These are phyloP conservation scores for Yarrowia galli DNA, from an alignment of 1,139 yeast genomes.

Conservation along the genomic window DNA sequence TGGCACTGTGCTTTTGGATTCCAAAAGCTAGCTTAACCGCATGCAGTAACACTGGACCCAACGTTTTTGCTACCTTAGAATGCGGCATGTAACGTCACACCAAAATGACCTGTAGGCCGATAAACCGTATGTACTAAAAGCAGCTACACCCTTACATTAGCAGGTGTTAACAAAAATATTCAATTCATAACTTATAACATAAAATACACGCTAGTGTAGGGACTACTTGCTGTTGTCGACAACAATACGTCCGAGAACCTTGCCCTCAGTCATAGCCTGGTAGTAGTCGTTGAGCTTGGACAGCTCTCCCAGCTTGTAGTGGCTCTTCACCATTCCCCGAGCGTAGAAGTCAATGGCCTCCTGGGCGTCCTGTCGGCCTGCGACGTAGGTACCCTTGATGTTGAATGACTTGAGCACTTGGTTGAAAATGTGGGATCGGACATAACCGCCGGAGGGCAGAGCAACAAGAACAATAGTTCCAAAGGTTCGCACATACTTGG, in stretches of 20 bases:
- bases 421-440: constrained; percentile 61
- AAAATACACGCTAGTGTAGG: background rate
- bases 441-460: constrained; percentile 68
- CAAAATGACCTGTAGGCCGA: too few relatives aligned
- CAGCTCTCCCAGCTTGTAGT: constrained; percentile 67
- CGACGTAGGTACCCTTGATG: constrained; percentile 72
- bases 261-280: constrained; percentile 68
- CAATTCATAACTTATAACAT: constrained; percentile 6
- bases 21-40: too few relatives aligned
- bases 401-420: constrained; percentile 64
- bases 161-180: background rate
- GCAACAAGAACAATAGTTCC: constrained; percentile 79
- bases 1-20: too few relatives aligned
- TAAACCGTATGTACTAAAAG: too few relatives aligned
- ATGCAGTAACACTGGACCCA: too few relatives aligned
- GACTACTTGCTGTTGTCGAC: constrained; percentile 52
- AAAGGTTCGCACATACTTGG: constrained; percentile 66
- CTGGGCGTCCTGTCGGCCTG: constrained; percentile 72
- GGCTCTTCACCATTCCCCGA: constrained; percentile 67
- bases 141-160: background rate
- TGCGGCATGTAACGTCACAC: too few relatives aligned
- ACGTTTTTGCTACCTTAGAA: too few relatives aligned
- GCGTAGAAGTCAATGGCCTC: constrained; percentile 72
- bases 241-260: constrained; percentile 71
- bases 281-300: constrained; percentile 63